These are phyloP conservation scores for Colletotrichum navitas DNA, from an alignment of 2,329 filamentous ascomycete species.

Conservation along the genomic window DNA sequence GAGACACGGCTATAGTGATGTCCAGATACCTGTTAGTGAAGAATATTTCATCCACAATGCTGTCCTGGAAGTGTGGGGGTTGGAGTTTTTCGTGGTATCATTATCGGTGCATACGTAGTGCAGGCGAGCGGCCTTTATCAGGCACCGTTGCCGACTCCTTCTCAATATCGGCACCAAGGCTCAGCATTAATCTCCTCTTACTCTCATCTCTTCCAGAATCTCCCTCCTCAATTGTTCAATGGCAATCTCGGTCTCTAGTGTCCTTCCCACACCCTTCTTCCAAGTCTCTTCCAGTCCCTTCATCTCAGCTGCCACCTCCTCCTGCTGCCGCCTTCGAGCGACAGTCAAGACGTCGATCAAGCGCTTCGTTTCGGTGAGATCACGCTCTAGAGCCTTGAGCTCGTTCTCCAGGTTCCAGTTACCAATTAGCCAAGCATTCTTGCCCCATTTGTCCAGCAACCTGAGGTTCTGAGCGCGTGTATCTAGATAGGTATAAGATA, in stretches of 20 bases:
- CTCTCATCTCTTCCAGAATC: constrained; percentile 72
- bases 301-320: constrained; percentile 79
- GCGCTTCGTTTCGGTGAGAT: constrained; percentile 75
- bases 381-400: constrained; percentile 76
- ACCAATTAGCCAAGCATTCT: constrained; percentile 90
- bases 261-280: constrained; percentile 81
- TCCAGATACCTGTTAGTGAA: constrained; percentile 50
- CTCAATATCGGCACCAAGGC: background rate
- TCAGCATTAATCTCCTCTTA: constrained; percentile 11
- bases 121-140: background rate
- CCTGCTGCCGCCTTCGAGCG: constrained; percentile 77
- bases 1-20: constrained; percentile 53
- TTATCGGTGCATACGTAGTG: constrained; percentile 10
- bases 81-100: constrained; percentile 24
- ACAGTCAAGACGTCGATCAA: constrained; percentile 81
- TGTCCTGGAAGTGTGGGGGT: background rate
- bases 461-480: constrained; percentile 69
- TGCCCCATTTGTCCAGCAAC: constrained; percentile 84
- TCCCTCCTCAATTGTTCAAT: constrained; percentile 78
- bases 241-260: constrained; percentile 89
- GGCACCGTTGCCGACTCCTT: background rate
- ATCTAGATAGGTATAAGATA: constrained; percentile 64
- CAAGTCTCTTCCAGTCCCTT: constrained; percentile 80
- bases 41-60: constrained; percentile 30
- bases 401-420: constrained; percentile 86